Evolutionary conservation across 805 yeast species (phyloP).

Genomic region (Lipomyces lipofer): DNA sequence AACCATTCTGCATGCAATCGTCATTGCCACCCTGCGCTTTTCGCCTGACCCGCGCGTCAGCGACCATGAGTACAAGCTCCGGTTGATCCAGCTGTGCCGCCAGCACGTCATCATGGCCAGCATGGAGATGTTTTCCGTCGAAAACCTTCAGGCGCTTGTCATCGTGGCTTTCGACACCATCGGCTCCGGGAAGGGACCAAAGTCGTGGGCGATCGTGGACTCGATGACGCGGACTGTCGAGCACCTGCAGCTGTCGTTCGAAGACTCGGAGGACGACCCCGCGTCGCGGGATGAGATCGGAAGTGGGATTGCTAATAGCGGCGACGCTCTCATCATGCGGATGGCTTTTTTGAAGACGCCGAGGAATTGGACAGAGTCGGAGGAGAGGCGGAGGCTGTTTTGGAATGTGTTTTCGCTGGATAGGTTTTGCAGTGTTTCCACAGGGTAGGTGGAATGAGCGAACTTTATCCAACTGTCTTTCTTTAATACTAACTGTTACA

Average conservation of each 20-base stretch:
- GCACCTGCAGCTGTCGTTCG: slow-evolving; percentile 12
- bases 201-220: slow-evolving; percentile 15
- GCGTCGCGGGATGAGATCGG: no score
- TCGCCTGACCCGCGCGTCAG: slow-evolving; percentile 8
- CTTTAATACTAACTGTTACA: no score
- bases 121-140: slow-evolving; percentile 13
- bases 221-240: slow-evolving; percentile 20
- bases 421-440: slow-evolving; percentile 19
- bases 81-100: slow-evolving; percentile 9
- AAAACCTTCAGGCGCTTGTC: slow-evolving; percentile 16
- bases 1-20: slow-evolving; percentile 12
- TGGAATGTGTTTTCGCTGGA: slow-evolving; percentile 19
- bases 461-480: no score
- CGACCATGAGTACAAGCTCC: slow-evolving; percentile 4
- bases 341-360: slow-evolving; percentile 11
- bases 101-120: slow-evolving; percentile 11
- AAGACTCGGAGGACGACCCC: slow-evolving; percentile 12
- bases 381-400: slow-evolving; percentile 16
- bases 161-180: slow-evolving; percentile 18
- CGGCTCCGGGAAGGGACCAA: slow-evolving; percentile 15
- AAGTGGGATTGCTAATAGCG: neutral
- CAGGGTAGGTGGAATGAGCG: no score
- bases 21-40: slow-evolving; percentile 2
- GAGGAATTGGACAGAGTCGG: slow-evolving; percentile 9
- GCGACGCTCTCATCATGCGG: slow-evolving; percentile 12